These are phyloP conservation scores for Candida hispaniensis DNA, from an alignment of 805 yeast species.

Conservation along the genomic window DNA sequence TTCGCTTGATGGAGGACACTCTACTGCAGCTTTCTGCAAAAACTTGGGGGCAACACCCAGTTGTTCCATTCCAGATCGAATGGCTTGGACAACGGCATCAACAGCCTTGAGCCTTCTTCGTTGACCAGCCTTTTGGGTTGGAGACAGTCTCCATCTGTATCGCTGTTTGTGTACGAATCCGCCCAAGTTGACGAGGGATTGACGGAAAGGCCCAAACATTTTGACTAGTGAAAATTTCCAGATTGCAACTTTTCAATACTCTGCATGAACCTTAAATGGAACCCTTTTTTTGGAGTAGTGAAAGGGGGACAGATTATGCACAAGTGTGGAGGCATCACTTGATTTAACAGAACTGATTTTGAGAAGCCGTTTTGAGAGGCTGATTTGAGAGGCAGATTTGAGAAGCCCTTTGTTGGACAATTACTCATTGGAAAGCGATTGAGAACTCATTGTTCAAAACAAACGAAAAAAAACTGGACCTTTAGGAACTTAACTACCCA, in stretches of 20 bases:
- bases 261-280: too few species aligned
- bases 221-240: constrained; percentile 2
- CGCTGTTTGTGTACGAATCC: constrained; percentile 50
- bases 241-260: too few species aligned
- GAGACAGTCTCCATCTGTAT: constrained; percentile 47
- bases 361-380: too few species aligned
- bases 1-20: constrained; percentile 65
- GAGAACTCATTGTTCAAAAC: not conserved
- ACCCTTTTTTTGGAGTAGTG: too few species aligned
- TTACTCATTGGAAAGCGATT: too few species aligned
- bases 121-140: constrained; percentile 75
- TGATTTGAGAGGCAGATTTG: too few species aligned
- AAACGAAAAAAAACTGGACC: not conserved
- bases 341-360: too few species aligned
- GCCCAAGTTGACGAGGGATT: constrained; percentile 46
- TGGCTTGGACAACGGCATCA: constrained; percentile 61
- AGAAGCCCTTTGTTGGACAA: too few species aligned
- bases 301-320: too few species aligned
- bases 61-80: constrained; percentile 41
- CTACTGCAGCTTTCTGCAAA: constrained; percentile 32
- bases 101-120: constrained; percentile 74
- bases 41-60: constrained; percentile 29
- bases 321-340: too few species aligned
- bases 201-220: constrained; percentile 67
- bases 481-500: not conserved